A percentile compares a stretch with the other conserved stretches of the same genome.
phyloP scores from a whole-genome alignment of 176 grass and related monocot species.

The Musa acuminata region DNA sequence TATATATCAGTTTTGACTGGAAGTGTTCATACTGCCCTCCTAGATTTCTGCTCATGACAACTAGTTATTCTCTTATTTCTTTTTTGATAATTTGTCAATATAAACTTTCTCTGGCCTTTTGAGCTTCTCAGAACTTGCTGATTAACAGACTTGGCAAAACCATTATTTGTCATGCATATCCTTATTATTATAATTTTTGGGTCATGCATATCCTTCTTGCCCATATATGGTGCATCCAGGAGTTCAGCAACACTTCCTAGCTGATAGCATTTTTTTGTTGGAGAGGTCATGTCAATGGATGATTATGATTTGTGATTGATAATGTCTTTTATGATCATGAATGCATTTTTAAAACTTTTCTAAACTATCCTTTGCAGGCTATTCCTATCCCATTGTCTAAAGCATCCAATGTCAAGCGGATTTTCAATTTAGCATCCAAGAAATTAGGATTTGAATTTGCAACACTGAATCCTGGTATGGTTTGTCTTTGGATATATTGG shows the following conservation, averaged over 20 bases:
- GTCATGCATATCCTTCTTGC: background rate
- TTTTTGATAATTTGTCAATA: background rate
- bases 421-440: constrained; percentile 73
- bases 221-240: background rate
- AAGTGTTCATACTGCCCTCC: background rate
- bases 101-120: background rate
- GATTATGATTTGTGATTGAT: background rate
- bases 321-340: background rate
- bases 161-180: background rate
- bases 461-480: constrained; percentile 50
- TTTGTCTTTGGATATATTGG: background rate
- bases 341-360: background rate
- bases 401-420: constrained; percentile 56
- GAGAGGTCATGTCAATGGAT: background rate
- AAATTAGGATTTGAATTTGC: constrained; percentile 78
- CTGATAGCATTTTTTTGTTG: background rate
- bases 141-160: background rate
- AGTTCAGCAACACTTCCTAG: background rate
- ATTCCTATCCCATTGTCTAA: constrained; percentile 61
- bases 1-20: too few species aligned
- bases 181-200: background rate
- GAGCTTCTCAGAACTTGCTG: background rate
- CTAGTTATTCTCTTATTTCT: background rate
- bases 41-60: background rate
- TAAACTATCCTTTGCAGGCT: constrained; percentile 27